Percentiles rank a stretch among this genome's conserved stretches.
Evolutionary conservation across 108 stramenopile species (phyloP).

Genomic region (Aurantiochytrium sp.): DNA sequence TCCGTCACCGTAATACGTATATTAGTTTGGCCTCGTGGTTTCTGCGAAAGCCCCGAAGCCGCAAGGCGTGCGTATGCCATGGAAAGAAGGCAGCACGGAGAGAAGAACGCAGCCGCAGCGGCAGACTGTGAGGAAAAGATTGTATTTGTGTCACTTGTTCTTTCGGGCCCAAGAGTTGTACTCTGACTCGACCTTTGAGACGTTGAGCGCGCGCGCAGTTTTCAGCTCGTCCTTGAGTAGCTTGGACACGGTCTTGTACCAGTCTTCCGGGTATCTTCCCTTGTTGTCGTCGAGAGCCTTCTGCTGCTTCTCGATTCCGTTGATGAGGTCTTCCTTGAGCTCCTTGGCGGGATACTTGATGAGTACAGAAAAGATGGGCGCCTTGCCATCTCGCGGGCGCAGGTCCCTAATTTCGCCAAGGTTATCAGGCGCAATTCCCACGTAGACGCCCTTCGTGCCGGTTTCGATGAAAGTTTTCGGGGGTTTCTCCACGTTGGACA

Average conservation of each 20-base stretch:
- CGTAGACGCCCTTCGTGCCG: neutral
- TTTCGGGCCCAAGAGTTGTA: neutral
- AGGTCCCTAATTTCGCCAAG: neutral
- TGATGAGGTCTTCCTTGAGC: neutral
- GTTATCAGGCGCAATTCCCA: neutral
- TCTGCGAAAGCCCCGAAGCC: no score
- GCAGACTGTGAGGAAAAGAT: neutral
- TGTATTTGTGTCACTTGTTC: no score
- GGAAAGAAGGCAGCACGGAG: neutral
- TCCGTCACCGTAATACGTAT: no score
- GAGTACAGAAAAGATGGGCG: constrained; percentile 7
- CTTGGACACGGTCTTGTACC: neutral
- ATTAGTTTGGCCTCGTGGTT: no score
- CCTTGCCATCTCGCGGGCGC: neutral
- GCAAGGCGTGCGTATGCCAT: no score
- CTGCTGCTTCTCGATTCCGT: neutral
- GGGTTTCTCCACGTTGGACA: neutral
- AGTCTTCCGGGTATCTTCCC: neutral
- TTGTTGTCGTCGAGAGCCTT: neutral
- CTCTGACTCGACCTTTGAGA: neutral
- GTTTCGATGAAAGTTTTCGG: neutral
- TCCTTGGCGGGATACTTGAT: neutral
- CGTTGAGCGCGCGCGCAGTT: neutral
- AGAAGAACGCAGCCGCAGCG: neutral
- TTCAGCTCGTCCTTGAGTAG: neutral